Evolutionary conservation across 148 eudicot genomes (phyloP), one percentile per base, ranked within the genome.

Genomic region (Rheum nobile): DNA sequence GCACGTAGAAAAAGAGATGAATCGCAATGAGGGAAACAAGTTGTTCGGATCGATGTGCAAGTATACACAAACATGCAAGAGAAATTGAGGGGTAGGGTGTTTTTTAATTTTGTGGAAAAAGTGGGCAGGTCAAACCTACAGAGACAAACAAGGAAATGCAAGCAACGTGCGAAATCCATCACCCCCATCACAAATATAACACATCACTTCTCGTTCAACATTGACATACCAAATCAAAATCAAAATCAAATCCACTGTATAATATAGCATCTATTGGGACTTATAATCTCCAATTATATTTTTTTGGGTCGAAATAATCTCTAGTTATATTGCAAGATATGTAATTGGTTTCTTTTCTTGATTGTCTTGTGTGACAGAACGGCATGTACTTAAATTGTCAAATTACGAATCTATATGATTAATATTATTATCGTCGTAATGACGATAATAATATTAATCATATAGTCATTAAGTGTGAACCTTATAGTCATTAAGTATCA

Each of bases 21-120:
- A 71, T 19, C 19, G 47, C 31, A 69, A 70, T 32, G 46, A 70
- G 35, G 19, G 72, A 26, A 71, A 43, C 72, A 71, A 39, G 47
- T 71, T 71, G 50, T 71, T 71, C 72, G 72, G 72, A 71, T 71
- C 72, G 8, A 71, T 29, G n/a, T 50, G 26, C 57, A 57, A 57
- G 14, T 57, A 57, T 57, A 57, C 70, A 31, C 16, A 32, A 32
- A 65, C 21, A 65, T 26, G 65, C 4, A 57, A 12, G 61, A 57
- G 65, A 57, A 32, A 65, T 32, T 65, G 4, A 28, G 28, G 63
- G 31, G 57, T 65, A 0, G 54, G 54, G 54, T 8, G 14, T 47
- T 31, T 55, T 55, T 55, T 55, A 16, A n/a, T 54, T 55, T 17
- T n/a, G 54, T 47, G 43, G n/a, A n/a, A 59, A 16, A 26, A 59